Evolutionary conservation across 257 asterid species (phyloP), one percentile per base, ranked within the genome.

Genomic region (Henckelia pumila): DNA sequence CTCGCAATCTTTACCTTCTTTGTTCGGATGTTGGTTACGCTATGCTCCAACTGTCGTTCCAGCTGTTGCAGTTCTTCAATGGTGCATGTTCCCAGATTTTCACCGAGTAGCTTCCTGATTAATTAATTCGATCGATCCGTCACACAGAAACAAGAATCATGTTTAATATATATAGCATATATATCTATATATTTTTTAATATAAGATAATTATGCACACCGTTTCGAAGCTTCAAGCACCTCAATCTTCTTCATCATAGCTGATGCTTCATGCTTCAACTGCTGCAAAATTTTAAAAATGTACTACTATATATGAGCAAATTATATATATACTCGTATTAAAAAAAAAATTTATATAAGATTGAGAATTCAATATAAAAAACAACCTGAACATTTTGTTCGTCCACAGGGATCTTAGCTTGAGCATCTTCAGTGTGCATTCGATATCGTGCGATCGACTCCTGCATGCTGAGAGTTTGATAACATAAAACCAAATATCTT

Each of bases 51-150:
- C 80, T 88, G 97, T 66, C 83, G 84, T 73, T 94, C 99, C 5
- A 94, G 67, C 77, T 83, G 82, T 64, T 84, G 96, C 68, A 94
- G 84, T 67, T 94, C 99, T 67, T 83, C 93, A 21, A 84, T 64
- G 72, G 66, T 65, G 84, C 95, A 94, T 6, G 92, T 50, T 20
- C 76, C 78, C 56, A 94, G 59, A 23, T 90, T 85, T 80, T 94
- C 97, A 8, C 99, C 99, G 61, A 90, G 81, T 59, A 91, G 81
- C 81, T 80, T 94, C 79, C 99, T 94, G n/a, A 16, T 5, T 22
- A 22, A 16, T 5, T 22, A 60, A n/a, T 14, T 16, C 13, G 16
- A 26, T 2, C 20, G 0, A 20, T 23, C 53, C 5, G 10, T 50
- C 10, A 25, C 3, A 49, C 29, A 16, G 0, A 30, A 26, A 29